Base-by-base conservation (phyloP, 2,329 filamentous ascomycete genomes). In the Cladosporium sp. region DNA sequence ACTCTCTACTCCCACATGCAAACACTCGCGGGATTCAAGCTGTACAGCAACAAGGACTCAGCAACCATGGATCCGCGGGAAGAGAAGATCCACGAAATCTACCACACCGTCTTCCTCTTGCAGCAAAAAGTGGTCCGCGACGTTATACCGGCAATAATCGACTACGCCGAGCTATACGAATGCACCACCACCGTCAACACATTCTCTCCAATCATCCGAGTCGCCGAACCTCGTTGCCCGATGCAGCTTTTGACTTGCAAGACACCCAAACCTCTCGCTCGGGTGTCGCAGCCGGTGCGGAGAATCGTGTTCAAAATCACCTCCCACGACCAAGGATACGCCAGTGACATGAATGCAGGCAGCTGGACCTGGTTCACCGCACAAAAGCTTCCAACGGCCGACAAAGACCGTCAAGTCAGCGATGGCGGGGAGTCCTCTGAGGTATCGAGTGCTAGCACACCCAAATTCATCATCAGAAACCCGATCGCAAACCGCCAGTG, bases 321-420 rank as follows among this genome's bases (percentile, higher is more conserved):
- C 4, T 50, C 39, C 2, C 55, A 58, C 44, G 58, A 60, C 36
- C 58, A 60, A 39, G 58, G 58, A 12, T 60, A 42, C 34, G 40
- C 40, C 3, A 56, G 42, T 19, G 42, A 45, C n/a, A 22, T 5
- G 1, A 19, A 52, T 9, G 25, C 17, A 17, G 58, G 56, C n/a
- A 49, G 37, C n/a, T 58, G 56, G 58, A 60, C 58, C n/a, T 58
- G 58, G 58, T 60, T 60, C 45, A 55, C 48, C 1, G 58, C 58
- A 9, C 48, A 39, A 1, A 57, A 58, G 36, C 7, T 28, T 3
- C 20, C 15, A 10, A 19, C 13, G 15, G 20, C 9, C 3, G 25
- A 10, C 20, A 2, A 32, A 4, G 20, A 44, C 5, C 3, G 22
- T n/a, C 40, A 44, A 15, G 9, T 8, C 8, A 8, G n/a, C 20